A percentile compares a stretch with the other conserved stretches of the same genome.
These are phyloP conservation scores for Trematosphaeria pertusa DNA, from an alignment of 2,329 filamentous ascomycete genomes.

Conservation along the genomic window DNA sequence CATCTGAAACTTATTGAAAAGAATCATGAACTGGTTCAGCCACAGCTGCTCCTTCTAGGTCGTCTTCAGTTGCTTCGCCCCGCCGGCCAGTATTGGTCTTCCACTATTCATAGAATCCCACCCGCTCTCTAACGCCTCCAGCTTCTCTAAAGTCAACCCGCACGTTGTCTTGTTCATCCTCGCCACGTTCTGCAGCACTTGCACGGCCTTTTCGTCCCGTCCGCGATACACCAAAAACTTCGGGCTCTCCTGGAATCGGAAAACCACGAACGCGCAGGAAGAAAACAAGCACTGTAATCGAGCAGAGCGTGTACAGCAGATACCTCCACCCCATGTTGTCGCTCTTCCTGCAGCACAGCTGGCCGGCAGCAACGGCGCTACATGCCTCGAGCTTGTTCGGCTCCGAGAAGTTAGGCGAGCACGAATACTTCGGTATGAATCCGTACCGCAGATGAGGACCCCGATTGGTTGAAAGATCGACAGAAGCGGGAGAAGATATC, in stretches of 20 bases:
- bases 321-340: constrained; percentile 57
- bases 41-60: constrained; percentile 50
- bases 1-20: constrained; percentile 54
- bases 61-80: constrained; percentile 36
- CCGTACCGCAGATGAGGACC: constrained; percentile 61
- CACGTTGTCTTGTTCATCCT: constrained; percentile 50
- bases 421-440: constrained; percentile 60
- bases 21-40: constrained; percentile 51
- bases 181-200: constrained; percentile 53
- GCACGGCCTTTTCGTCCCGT: constrained; percentile 59
- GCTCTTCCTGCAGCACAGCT: constrained; percentile 45
- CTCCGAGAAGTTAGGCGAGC: constrained; percentile 60
- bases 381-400: constrained; percentile 55
- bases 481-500: constrained; percentile 60
- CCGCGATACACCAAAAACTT: constrained; percentile 65
- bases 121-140: constrained; percentile 45
- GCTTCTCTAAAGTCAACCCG: constrained; percentile 43
- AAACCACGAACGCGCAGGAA: constrained; percentile 61
- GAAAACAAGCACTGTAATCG: constrained; percentile 53
- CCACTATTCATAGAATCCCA: constrained; percentile 28
- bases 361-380: constrained; percentile 36
- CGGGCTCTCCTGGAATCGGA: constrained; percentile 65
- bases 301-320: constrained; percentile 50
- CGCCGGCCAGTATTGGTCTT: constrained; percentile 38
- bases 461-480: constrained; percentile 65